Base-by-base conservation (phyloP, 1,139 yeast genomes). In the Meyerozyma guilliermondii region DNA sequence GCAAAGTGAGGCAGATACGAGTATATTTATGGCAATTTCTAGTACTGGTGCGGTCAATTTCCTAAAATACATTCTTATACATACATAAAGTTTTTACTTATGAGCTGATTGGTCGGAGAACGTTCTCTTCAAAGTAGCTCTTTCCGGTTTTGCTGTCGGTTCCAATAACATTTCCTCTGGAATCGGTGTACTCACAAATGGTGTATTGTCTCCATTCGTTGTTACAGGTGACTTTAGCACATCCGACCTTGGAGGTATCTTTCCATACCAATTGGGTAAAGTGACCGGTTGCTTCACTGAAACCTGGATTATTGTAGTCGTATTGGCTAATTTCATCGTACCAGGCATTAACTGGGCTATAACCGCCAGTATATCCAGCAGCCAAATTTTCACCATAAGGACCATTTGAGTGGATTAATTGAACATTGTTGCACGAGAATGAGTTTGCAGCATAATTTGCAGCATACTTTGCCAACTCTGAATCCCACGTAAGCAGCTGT, bases 181-280 rank as follows among this genome's bases (percentile, higher is more conserved):
- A 66, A 34, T 66, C 56, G 33, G 68, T 58, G 62, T 84, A 84
- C 54, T 83, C 85, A 68, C 92, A 84, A 45, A 83, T 75, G 44
- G 85, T 71, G 64, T 83, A 83, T 50, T 76, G 79, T 47, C 72
- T 67, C 77, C 76, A 73, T 45, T 59, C 52, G 50, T 68, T 66
- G 50, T 69, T 50, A 66, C 87, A 81, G 41, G 58, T 58, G 36
- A 78, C 74, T 50, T 65, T 65, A 42, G 82, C 86, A 67, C 89
- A 83, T 31, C 88, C 88, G 34, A 83, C 60, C 48, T 72, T 60
- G 24, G 76, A 60, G 35, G 83, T 63, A 7, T 69, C 51, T 49
- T 74, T 74, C 89, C 89, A 83, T n/a, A 83, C 74, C 39, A 82
- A 56, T 60, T 82, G 88, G 11, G 88, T 81, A 64, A 82, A 83